Conservation (phyloP, 805 yeast genomes). For the Hanseniaspora meyeri region DNA sequence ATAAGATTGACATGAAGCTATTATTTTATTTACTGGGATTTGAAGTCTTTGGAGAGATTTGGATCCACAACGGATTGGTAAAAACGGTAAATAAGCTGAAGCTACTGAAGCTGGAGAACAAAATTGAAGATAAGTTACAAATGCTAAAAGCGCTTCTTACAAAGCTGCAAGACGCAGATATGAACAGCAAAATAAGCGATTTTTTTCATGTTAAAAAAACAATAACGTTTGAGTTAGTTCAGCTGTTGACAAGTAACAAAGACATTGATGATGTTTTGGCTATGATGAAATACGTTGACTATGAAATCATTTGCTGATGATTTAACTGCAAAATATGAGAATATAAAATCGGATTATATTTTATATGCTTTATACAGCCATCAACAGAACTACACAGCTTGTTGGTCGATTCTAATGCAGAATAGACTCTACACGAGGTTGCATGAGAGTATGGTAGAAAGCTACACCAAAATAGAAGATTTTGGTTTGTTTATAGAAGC, state of each 20-base stretch:
- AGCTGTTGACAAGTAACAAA: neutral
- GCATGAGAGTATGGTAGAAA: neutral
- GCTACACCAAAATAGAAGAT: neutral
- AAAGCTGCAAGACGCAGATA: slow-evolving; percentile 1
- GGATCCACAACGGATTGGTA: slow-evolving; percentile 24
- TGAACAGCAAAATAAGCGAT: slow-evolving; percentile 13
- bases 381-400: neutral
- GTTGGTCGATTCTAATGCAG: neutral
- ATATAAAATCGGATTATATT: neutral
- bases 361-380: neutral
- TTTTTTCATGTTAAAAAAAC: slow-evolving; percentile 19
- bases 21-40: slow-evolving; percentile 22
- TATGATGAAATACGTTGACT: neutral
- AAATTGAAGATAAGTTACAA: slow-evolving; percentile 15
- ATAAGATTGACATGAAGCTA: slow-evolving; percentile 21
- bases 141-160: slow-evolving; percentile 13
- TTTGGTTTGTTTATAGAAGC: neutral
- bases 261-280: neutral
- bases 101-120: slow-evolving; percentile 21
- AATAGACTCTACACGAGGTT: neutral
- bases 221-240: slow-evolving; percentile 21
- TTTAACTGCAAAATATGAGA: neutral
- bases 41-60: slow-evolving; percentile 22
- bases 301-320: slow-evolving; percentile 1
- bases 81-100: slow-evolving; percentile 20